These are phyloP conservation scores for Ustilago crameri DNA, from an alignment of 1,284 basidiomycete genomes.

Conservation along the genomic window DNA sequence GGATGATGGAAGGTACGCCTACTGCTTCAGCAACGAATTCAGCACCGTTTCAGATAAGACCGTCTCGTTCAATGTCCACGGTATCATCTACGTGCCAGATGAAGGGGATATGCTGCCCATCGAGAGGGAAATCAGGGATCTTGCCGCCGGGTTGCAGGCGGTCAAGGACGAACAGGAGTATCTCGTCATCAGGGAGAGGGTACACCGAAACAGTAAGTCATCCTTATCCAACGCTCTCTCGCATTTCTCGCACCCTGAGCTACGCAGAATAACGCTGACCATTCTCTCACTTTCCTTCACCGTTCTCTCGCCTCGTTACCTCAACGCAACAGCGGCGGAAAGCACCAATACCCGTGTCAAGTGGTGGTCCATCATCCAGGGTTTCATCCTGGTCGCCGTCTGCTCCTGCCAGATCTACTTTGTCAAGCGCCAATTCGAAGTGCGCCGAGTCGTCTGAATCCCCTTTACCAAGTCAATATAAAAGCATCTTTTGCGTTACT, in stretches of 20 bases:
- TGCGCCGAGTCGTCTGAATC: slow-evolving; percentile 49
- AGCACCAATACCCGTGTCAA: slow-evolving; percentile 88
- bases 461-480: background rate
- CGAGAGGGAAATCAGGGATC: slow-evolving; percentile 89
- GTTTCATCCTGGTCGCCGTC: slow-evolving; percentile 84
- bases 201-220: slow-evolving; percentile 84
- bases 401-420: slow-evolving; percentile 99
- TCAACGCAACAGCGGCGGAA: slow-evolving; percentile 71
- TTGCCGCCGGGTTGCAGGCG: slow-evolving; percentile 84
- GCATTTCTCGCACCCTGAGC: no score
- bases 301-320: no score
- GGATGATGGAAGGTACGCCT: slow-evolving; percentile 86
- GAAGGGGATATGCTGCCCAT: slow-evolving; percentile 81
- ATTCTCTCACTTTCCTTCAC: background rate
- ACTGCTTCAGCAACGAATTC: slow-evolving; percentile 99
- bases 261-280: background rate
- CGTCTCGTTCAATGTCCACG: slow-evolving; percentile 98
- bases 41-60: slow-evolving; percentile 93
- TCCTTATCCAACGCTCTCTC: background rate
- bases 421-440: slow-evolving; percentile 76
- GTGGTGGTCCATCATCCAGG: slow-evolving; percentile 97
- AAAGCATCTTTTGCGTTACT: no score
- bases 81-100: slow-evolving; percentile 89
- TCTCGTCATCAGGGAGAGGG: slow-evolving; percentile 90
- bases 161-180: slow-evolving; percentile 99